phyloP scores from a whole-genome alignment of 495 filamentous ascomycete genomes.

The Lindgomyces ingoldianus region DNA sequence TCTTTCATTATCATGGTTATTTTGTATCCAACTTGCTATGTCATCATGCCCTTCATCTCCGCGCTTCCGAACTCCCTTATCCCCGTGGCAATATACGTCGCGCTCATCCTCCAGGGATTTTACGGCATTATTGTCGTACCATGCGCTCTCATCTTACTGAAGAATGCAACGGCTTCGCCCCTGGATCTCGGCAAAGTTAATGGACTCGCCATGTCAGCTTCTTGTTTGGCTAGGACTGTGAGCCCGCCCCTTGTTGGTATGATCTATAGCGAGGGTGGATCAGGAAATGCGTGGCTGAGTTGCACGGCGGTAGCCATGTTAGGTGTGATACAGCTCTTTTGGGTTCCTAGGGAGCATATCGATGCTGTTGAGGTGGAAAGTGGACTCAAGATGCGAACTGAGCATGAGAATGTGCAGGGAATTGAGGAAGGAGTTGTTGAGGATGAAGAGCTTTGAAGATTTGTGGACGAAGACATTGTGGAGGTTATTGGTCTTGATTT shows the following conservation, averaged over 20 bases:
- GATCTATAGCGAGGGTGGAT: conserved; percentile 31
- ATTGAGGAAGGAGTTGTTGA: not conserved
- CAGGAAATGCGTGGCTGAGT: conserved; percentile 33
- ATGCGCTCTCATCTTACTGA: conserved; percentile 36
- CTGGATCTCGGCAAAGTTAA: conserved; percentile 36
- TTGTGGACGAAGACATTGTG: not conserved
- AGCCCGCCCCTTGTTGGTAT: conserved; percentile 27
- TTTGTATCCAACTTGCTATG: conserved; percentile 32
- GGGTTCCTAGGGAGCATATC: conserved; percentile 20
- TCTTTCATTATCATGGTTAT: conserved; percentile 28
- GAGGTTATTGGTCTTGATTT: not conserved
- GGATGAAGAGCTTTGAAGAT: not conserved
- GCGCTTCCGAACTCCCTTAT: conserved; percentile 9
- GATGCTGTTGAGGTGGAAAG: conserved; percentile 17
- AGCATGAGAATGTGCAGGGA: not conserved
- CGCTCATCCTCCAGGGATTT: conserved; percentile 29
- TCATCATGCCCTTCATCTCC: conserved; percentile 31
- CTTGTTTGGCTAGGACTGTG: conserved; percentile 30
- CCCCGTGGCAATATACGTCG: conserved; percentile 21
- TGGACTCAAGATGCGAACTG: not conserved
- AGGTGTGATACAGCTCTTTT: conserved; percentile 29
- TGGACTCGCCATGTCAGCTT: conserved; percentile 29
- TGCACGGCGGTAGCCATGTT: conserved; percentile 15
- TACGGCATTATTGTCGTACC: conserved; percentile 37
- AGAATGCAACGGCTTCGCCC: conserved; percentile 35